Evolutionary conservation across 2,329 filamentous ascomycete species (phyloP).

Genomic region (Exophiala sideris): DNA sequence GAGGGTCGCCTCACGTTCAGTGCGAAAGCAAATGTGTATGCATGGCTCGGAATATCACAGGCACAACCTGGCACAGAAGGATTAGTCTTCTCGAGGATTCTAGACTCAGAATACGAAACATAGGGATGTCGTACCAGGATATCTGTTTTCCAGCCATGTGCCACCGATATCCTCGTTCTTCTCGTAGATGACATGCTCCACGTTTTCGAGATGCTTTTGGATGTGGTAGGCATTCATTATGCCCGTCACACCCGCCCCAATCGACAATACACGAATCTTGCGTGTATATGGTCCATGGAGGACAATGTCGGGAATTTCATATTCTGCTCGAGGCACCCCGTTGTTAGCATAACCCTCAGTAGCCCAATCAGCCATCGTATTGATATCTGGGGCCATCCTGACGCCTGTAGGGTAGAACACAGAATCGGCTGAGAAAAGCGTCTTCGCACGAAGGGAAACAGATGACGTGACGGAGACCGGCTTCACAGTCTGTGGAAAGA

Average conservation of each 20-base stretch:
- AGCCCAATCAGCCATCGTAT: slow-evolving; percentile 23
- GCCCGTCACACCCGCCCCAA: slow-evolving; percentile 47
- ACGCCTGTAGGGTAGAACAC: background rate
- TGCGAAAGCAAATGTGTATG: slow-evolving; percentile 45
- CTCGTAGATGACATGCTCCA: slow-evolving; percentile 31
- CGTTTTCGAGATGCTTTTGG: slow-evolving; percentile 25
- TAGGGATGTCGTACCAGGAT: slow-evolving; percentile 44
- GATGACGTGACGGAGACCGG: too few relatives aligned
- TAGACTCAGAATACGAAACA: too few relatives aligned
- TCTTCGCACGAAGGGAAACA: background rate
- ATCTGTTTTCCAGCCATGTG: slow-evolving; percentile 37
- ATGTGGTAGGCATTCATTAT: slow-evolving; percentile 50
- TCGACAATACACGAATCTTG: slow-evolving; percentile 46
- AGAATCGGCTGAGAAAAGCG: background rate
- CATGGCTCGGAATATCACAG: slow-evolving; percentile 47
- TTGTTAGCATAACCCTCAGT: slow-evolving; percentile 40
- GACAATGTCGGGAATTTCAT: slow-evolving; percentile 40
- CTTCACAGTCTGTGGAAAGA: too few relatives aligned
- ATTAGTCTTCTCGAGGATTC: too few relatives aligned
- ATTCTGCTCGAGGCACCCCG: slow-evolving; percentile 45
- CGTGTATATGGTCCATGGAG: slow-evolving; percentile 31
- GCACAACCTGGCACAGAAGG: slow-evolving; percentile 32
- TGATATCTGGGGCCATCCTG: slow-evolving; percentile 28
- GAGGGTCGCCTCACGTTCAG: slow-evolving; percentile 31
- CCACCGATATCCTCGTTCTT: slow-evolving; percentile 34